These are phyloP conservation scores for Clonostachys solani DNA, from an alignment of 2,329 filamentous ascomycete genomes.

Conservation along the genomic window DNA sequence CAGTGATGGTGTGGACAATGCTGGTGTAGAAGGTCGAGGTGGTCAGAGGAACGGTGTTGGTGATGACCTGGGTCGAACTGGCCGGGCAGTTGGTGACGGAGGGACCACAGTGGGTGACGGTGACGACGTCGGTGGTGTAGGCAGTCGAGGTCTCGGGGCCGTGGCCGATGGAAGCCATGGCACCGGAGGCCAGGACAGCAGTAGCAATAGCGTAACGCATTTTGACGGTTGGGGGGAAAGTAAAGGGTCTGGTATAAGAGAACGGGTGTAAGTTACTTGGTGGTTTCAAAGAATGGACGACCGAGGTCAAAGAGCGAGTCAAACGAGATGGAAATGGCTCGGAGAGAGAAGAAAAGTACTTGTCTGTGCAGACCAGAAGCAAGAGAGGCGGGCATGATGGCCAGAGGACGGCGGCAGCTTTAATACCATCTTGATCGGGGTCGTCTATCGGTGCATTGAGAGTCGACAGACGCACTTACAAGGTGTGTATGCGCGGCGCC, in stretches of 20 bases:
- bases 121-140: conserved; percentile 54
- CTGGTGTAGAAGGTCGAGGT: conserved; percentile 54
- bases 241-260: conserved; percentile 15
- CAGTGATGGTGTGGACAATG: conserved; percentile 57
- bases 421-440: conserved; percentile 3
- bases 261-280: conserved; percentile 15
- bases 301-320: conserved; percentile 45
- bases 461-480: too few relatives aligned
- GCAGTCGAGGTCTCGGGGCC: conserved; percentile 36
- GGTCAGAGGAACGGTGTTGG: conserved; percentile 34
- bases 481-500: too few relatives aligned
- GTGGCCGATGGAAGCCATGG: conserved; percentile 7
- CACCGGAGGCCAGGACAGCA: conserved; percentile 6
- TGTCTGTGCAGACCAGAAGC: too few relatives aligned
- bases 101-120: conserved; percentile 57
- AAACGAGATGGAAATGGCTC: conserved; percentile 32
- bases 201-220: conserved; percentile 57
- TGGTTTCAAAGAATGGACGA: conserved; percentile 49
- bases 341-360: conserved; percentile 18
- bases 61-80: conserved; percentile 28
- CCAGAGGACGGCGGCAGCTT: conserved; percentile 1
- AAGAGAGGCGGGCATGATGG: not conserved
- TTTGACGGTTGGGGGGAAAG: conserved; percentile 38
- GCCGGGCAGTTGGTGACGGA: conserved; percentile 59
- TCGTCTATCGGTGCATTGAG: too few relatives aligned